A percentile compares a stretch with the other conserved stretches of the same genome.
Conservation (phyloP, 2,329 filamentous ascomycete genomes). For the Ophiostoma pallidulum region DNA sequence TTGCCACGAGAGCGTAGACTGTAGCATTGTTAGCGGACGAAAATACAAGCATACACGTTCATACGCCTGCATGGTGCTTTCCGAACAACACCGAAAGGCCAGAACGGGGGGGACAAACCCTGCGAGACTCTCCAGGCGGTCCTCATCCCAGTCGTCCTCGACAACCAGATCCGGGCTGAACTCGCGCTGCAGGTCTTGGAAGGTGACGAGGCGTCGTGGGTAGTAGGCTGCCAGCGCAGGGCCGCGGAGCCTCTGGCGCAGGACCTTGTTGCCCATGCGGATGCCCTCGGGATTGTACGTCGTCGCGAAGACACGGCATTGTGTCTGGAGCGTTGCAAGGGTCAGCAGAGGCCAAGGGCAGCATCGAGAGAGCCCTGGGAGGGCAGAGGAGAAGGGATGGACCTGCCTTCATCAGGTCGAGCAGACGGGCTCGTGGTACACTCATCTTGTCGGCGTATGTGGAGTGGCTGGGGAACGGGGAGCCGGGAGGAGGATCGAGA, state of each 20-base stretch:
- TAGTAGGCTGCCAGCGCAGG: conserved; percentile 81
- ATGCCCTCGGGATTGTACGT: conserved; percentile 79
- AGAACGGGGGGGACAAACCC: conserved; percentile 36
- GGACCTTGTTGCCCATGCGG: conserved; percentile 82
- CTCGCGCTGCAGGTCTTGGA: conserved; percentile 62
- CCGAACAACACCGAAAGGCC: not conserved
- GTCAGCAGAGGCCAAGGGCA: too few relatives aligned
- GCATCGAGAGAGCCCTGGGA: too few relatives aligned
- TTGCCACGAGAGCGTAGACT: conserved; percentile 75
- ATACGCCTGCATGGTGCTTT: not conserved
- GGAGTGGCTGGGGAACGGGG: conserved; percentile 5
- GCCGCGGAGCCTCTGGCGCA: conserved; percentile 81
- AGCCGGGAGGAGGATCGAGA: not conserved
- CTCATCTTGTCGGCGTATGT: conserved; percentile 41
- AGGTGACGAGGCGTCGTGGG: conserved; percentile 61
- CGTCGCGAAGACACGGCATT: conserved; percentile 85
- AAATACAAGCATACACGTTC: too few relatives aligned
- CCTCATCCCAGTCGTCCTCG: conserved; percentile 67
- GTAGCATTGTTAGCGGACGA: conserved; percentile 12
- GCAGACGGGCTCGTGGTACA: conserved; percentile 50
- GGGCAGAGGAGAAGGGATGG: not conserved
- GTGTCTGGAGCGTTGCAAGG: conserved; percentile 47
- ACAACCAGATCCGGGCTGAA: conserved; percentile 59
- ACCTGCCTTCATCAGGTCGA: conserved; percentile 70
- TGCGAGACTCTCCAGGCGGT: conserved; percentile 66